Evolutionary conservation across 257 asterid genomes (phyloP), one percentile per base, ranked within the genome.

Genomic region (Solanum chmielewskii): DNA sequence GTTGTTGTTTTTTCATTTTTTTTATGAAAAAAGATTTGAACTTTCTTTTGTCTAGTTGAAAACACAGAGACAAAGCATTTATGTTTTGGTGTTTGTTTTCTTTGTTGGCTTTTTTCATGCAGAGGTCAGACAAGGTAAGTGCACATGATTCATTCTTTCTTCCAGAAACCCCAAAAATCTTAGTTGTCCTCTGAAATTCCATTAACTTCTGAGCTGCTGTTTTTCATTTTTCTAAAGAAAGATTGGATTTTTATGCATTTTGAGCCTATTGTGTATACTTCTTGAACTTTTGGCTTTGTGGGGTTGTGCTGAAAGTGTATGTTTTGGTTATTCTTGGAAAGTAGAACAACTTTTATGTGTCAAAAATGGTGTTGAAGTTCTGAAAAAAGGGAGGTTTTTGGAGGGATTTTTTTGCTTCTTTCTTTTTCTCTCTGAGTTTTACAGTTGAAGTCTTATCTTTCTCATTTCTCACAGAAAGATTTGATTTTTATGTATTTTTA

Each of bases 51-150:
- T 78, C 66, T 47, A 27, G 42, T 77, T 44, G 84, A 77, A 88
- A 68, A 68, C 87, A 78, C 70, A 88, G 89, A 90, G 89, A 82
- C 85, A 86, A 89, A 81, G 35, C 83, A 37, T 45, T 91, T 52
- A 88, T 52, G 84, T 89, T 87, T 88, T 84, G 88, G 86, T 66
- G 33, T 62, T 86, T 93, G 92, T 85, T 90, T 87, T 80, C 64
- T 90, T 62, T 90, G 85, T 90, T 90, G 92, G 90, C 89, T 41
- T 89, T 89, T 89, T 68, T 91, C 90, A 87, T 90, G 88, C 90
- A 86, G 83, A 77, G 80, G 73, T 73, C 86, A 78, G 91, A 89
- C 88, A 70, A 39, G 73, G 66, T 74, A 84, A 64, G 41, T 86
- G 83, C 86, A 39, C 90, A 84, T 75, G 86, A 90, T 45, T 87